Evolutionary conservation across 1,284 basidiomycete genomes (phyloP), one percentile per base, ranked within the genome.

Genomic region (Microbotryum lychnidis-dioicae): DNA sequence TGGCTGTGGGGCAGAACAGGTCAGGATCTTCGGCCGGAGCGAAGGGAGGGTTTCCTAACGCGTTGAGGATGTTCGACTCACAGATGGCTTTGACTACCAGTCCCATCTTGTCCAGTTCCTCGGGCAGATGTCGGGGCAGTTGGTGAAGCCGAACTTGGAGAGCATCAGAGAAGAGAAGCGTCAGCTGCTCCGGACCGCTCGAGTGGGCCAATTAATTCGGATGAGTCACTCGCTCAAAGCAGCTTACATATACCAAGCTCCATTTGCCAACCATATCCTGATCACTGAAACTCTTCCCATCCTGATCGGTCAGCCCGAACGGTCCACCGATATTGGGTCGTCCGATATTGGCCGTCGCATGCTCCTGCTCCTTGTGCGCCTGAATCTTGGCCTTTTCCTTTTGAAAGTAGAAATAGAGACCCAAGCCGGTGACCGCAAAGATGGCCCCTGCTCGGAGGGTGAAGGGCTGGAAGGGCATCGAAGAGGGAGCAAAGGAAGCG

Each of bases 91-190:
- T 80, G 42, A 97, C 82, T n/a, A 93, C 86, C 1, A 78, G 80
- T 23, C 87, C 85, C 81, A 97, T 87, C 80, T 98, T 98, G 80
- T 98, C 94, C 37, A 99, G 81, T 77, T 98, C 94, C 66, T 96
- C 91, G 2, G 94, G 75, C 94, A 99, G 64, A 99, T 97, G 76
- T 99, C 96, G 4, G 94, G 96, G 75, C 92, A 96, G 76, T 96
- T 92, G 37, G 91, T 92, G 78, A 96, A 96, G 16, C 92, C 92
- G 76, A 97, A 97, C 72, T 73, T 60, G 10, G 10, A 18, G 7
- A n/a, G 27, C 23, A 7, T 20, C 51, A 6, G 54, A 21, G 27
- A 12, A 45, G 8, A 31, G 45, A n/a, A 20, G 33, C 23, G 23
- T 55, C 42, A 58, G 49, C 31, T 18, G 10, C 51, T 10, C 33